Evolutionary conservation across 2,329 filamentous ascomycete species (phyloP).

Genomic region (Colletotrichum kahawae): DNA sequence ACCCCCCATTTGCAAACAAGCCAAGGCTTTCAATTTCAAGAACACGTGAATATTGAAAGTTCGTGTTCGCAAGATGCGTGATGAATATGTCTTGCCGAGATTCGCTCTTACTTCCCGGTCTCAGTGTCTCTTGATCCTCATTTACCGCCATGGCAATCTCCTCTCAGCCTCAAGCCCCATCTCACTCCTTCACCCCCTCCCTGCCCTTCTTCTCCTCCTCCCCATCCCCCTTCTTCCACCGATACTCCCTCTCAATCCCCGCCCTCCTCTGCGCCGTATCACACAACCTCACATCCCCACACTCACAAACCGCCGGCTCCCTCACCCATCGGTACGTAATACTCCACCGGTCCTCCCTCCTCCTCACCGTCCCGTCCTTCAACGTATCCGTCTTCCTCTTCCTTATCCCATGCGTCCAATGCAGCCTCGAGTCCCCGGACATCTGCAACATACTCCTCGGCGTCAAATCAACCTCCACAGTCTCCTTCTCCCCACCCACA

Average conservation of each 20-base stretch:
- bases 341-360: conserved; percentile 54
- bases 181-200: neutral
- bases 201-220: neutral
- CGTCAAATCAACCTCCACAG: conserved; percentile 49
- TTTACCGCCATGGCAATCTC: too few relatives aligned
- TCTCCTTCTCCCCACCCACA: neutral
- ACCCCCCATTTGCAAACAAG: too few relatives aligned
- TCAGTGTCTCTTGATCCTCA: too few relatives aligned
- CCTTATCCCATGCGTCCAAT: conserved; percentile 62
- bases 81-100: too few relatives aligned
- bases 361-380: conserved; percentile 48
- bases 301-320: conserved; percentile 50
- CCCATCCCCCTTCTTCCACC: conserved; percentile 44
- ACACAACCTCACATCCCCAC: conserved; percentile 53
- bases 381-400: conserved; percentile 57
- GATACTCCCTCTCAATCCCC: conserved; percentile 54
- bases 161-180: too few relatives aligned
- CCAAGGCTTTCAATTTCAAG: too few relatives aligned
- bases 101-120: too few relatives aligned
- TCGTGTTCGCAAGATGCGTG: too few relatives aligned
- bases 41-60: too few relatives aligned
- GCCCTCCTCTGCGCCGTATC: conserved; percentile 53
- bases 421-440: conserved; percentile 52
- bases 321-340: conserved; percentile 61
- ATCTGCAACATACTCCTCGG: conserved; percentile 58